Evolutionary conservation across 768 basidiomycete species (phyloP).

Genomic region (Leccinum incarnatum): DNA sequence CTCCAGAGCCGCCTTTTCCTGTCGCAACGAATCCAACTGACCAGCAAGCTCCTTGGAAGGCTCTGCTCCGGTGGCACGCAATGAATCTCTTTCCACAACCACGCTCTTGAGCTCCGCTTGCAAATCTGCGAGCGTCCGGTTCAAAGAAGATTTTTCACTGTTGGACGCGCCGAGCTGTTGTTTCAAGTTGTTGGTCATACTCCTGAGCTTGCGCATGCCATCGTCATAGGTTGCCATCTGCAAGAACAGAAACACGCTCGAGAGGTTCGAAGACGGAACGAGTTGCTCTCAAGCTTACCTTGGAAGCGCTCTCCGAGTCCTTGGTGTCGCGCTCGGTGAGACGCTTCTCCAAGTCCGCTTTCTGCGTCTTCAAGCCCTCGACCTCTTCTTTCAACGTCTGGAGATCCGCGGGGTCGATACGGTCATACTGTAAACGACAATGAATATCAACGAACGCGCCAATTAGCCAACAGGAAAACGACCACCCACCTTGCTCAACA

Average conservation of each 20-base stretch:
- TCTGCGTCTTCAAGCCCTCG: constrained; percentile 46
- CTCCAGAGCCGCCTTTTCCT: constrained; percentile 40
- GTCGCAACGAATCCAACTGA: constrained; percentile 36
- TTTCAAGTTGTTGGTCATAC: constrained; percentile 24
- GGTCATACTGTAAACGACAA: constrained; percentile 60
- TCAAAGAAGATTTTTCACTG: constrained; percentile 29
- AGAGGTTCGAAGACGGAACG: not conserved
- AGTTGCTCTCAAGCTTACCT: constrained; percentile 24
- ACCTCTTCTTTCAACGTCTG: constrained; percentile 77
- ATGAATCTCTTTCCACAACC: constrained; percentile 28
- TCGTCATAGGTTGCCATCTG: constrained; percentile 46
- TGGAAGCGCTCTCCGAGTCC: constrained; percentile 27
- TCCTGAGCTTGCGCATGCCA: constrained; percentile 37
- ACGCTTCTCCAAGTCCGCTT: constrained; percentile 33
- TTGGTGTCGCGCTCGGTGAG: constrained; percentile 32
- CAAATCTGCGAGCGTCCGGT: constrained; percentile 25
- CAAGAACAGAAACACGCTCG: not conserved
- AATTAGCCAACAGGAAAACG: not conserved
- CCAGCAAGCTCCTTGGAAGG: constrained; percentile 30
- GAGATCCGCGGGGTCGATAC: constrained; percentile 83
- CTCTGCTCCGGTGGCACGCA: constrained; percentile 18
- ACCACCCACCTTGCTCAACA: constrained; percentile 70
- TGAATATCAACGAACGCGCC: not conserved
- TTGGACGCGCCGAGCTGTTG: constrained; percentile 25
- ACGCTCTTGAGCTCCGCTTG: constrained; percentile 30